Evolutionary conservation across 257 asterid genomes (phyloP), one percentile per base, ranked within the genome.

Genomic region (Plectranthus barbatus): DNA sequence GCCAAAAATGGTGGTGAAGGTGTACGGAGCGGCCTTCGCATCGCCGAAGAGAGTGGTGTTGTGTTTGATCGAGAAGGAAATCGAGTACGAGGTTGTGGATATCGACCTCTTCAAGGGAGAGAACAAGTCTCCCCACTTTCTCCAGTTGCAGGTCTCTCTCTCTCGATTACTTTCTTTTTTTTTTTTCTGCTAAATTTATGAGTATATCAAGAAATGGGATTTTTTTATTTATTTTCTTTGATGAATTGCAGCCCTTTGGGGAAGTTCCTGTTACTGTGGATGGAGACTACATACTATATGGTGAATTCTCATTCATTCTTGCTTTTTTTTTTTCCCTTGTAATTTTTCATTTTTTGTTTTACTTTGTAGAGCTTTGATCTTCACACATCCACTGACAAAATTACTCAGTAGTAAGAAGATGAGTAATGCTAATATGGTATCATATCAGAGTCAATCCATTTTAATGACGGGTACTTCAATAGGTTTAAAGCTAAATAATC

Each of bases 201-300:
- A 26, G 31, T 26, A 1, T 5, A 26, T 26, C 3, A 26, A 26
- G 51, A 40, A 21, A 58, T 12, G n/a, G 23, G 40, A 21, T 37
- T 15, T 52, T 24, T 24, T 7, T 33, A 40, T 68, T 13, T 63
- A 31, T 26, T n/a, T 8, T 7, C 31, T n/a, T n/a, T 17, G 49
- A 31, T 9, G 8, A 5, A 18, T 40, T 63, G 69, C 83, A 82
- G 87, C 87, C 87, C 14, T 82, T 82, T 55, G 85, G 85, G 6
- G 53, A 3, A 47, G 50, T 72, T 51, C 85, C 85, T 53, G 84
- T 72, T 10, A 54, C 76, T 29, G 74, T 67, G 68, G 87, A 82
- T 69, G 87, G 85, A 33, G 87, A 82, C 57, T 72, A 64, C 72
- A 77, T 71, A 37, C 71, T 82, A 64, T 82, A 64, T 46, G 85